Evolutionary conservation across 2,329 filamentous ascomycete genomes (phyloP), one percentile per base, ranked within the genome.

Genomic region (Teratosphaeria gauchensis): DNA sequence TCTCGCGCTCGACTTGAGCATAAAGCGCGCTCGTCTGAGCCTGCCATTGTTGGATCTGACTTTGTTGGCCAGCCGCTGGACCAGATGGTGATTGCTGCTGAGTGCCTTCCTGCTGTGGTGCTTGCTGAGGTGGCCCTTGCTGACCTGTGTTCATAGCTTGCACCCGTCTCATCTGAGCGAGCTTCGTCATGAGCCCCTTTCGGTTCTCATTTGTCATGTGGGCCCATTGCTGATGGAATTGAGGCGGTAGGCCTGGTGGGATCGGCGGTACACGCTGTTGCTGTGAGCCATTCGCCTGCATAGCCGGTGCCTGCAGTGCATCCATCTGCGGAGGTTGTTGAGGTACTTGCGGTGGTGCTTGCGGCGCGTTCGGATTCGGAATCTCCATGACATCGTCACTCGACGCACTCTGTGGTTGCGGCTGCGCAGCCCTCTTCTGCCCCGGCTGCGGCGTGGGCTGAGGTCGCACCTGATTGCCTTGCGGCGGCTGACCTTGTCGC

Each of bases 301-400:
- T 66, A 3, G 60, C 24, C 7, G 62, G 57, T 16, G 74, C 71
- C 62, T 74, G 74, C 11, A 72, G 66, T 9, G 60, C 57, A 51
- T 53, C 54, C 28, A 56, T 58, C 54, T 62, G 62, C 30, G 52
- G 28, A 28, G 54, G 46, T 53, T 68, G 65, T 62, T 63, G 65
- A 2, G 59, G 32, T 7, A 61, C 54, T 19, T 73, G 71, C 63
- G 63, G 66, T 6, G 60, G 28, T 11, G 61, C 56, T n/a, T 74
- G 74, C 12, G 73, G 67, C 31, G 60, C 58, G 57, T 59, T 75
- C 58, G 60, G 68, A 55, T 68, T 73, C 11, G 68, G 68, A 48
- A 72, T 70, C 56, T 78, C 76, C 24, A 70, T 62, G 14, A 73
- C 66, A 62, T 79, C 77, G 24, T 78, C 76, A 56, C 71, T 75